Conservation (phyloP, 257 asterid species). For the Solanum ossicruentum region DNA sequence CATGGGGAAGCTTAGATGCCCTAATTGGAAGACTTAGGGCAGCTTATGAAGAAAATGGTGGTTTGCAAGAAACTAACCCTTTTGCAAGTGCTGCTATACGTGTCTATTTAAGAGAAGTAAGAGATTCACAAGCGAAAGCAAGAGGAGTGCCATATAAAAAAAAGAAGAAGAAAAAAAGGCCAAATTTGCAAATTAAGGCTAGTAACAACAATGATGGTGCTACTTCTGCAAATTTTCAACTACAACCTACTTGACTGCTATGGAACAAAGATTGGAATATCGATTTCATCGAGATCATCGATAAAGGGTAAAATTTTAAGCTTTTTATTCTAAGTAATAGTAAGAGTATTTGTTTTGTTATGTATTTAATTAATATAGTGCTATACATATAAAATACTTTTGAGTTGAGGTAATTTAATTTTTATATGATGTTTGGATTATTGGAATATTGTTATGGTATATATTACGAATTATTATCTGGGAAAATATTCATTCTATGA, state of each 20-base stretch:
- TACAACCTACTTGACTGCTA: neutral
- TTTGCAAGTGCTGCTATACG: slow-evolving; percentile 3
- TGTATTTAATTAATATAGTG: neutral
- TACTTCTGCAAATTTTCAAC: neutral
- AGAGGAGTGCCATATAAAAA: neutral
- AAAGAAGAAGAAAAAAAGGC: neutral
- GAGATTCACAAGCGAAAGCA: slow-evolving; percentile 1
- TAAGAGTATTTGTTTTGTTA: neutral
- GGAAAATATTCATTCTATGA: neutral
- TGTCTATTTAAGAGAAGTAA: neutral
- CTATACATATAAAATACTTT: neutral
- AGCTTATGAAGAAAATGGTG: slow-evolving; percentile 1
- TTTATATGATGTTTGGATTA: neutral
- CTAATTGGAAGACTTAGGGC: slow-evolving; percentile 3
- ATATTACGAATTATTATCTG: neutral
- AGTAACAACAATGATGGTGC: neutral
- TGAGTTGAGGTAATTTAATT: neutral
- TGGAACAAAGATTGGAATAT: neutral
- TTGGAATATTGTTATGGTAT: neutral
- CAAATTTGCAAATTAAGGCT: neutral
- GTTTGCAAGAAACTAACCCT: slow-evolving; percentile 1
- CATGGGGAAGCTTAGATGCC: slow-evolving; percentile 5
- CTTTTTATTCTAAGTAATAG: neutral
- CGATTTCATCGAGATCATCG: neutral
- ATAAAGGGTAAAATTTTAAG: neutral